These are phyloP conservation scores for Trypanosoma rangeli DNA, from an alignment of 208 protist genomes.

Conservation along the genomic window DNA sequence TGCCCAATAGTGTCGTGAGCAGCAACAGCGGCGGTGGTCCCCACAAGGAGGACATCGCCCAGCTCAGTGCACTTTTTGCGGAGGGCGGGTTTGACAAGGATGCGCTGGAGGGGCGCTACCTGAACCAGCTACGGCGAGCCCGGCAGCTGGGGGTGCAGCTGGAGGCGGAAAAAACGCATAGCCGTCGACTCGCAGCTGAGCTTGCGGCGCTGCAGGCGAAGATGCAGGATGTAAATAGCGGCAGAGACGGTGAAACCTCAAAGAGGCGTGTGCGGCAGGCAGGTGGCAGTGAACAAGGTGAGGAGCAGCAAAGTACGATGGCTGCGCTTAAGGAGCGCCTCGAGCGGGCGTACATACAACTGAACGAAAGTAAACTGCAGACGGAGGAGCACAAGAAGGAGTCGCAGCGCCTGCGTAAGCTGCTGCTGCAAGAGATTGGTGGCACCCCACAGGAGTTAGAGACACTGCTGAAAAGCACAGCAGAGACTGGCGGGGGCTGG, in stretches of 20 bases:
- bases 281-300: too few species aligned
- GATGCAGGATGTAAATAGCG: slow-evolving; percentile 4
- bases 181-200: slow-evolving; percentile 26
- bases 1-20: neutral
- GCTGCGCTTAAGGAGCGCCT: slow-evolving; percentile 29
- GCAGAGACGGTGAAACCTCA: slow-evolving; percentile 8
- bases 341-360: slow-evolving; percentile 53
- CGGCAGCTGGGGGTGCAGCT: slow-evolving; percentile 57
- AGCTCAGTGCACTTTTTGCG: slow-evolving; percentile 31
- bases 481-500: slow-evolving; percentile 38
- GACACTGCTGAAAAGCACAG: slow-evolving; percentile 29
- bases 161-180: slow-evolving; percentile 39
- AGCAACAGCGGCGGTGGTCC: slow-evolving; percentile 8
- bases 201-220: slow-evolving; percentile 34
- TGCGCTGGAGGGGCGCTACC: slow-evolving; percentile 63
- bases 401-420: slow-evolving; percentile 38
- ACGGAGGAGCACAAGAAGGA: slow-evolving; percentile 62
- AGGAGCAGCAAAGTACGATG: slow-evolving; percentile 15
- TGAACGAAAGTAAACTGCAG: slow-evolving; percentile 47
- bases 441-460: slow-evolving; percentile 44
- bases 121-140: slow-evolving; percentile 47
- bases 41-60: slow-evolving; percentile 38
- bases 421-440: slow-evolving; percentile 60
- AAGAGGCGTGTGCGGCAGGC: neutral
- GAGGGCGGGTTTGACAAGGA: slow-evolving; percentile 28